phyloP scores from a whole-genome alignment of 164 flowering plant genomes.

The Berberis thunbergii region DNA sequence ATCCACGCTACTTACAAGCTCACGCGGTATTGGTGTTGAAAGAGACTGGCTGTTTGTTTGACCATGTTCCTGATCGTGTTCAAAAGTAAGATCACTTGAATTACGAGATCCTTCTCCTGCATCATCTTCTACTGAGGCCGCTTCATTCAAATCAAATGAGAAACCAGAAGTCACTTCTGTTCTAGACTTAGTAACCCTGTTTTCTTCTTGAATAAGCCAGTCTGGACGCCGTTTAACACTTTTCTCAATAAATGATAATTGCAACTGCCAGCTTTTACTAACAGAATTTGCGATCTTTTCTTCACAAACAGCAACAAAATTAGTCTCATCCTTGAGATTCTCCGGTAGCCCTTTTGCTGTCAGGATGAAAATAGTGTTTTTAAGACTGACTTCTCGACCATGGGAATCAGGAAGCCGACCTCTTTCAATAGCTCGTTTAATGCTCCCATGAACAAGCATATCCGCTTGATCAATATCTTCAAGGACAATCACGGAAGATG shows the following conservation, averaged over 20 bases:
- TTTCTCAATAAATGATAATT: constrained; percentile 32
- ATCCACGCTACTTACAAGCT: constrained; percentile 46
- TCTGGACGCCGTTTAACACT: constrained; percentile 48
- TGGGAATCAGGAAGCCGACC: constrained; percentile 80
- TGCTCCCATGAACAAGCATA: constrained; percentile 52
- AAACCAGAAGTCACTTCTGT: constrained; percentile 33
- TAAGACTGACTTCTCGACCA: constrained; percentile 82
- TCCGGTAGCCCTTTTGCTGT: constrained; percentile 61
- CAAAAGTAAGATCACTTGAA: constrained; percentile 77
- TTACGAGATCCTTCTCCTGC: constrained; percentile 51
- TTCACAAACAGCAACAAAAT: constrained; percentile 23
- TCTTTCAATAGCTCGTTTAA: constrained; percentile 76
- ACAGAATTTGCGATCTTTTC: constrained; percentile 38
- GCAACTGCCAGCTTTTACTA: constrained; percentile 48
- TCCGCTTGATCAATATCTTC: constrained; percentile 80
- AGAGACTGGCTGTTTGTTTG: constrained; percentile 15
- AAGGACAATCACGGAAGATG: constrained; percentile 66
- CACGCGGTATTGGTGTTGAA: constrained; percentile 23
- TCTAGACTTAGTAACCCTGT: constrained; percentile 36
- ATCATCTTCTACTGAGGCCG: constrained; percentile 47
- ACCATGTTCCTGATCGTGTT: constrained; percentile 47
- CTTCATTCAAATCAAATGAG: constrained; percentile 64
- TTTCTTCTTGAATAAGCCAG: constrained; percentile 41
- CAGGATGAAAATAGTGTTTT: constrained; percentile 69
- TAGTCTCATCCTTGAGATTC: constrained; percentile 13